These are phyloP conservation scores for Teunomyces panamensis DNA, from an alignment of 805 yeast genomes.

Conservation along the genomic window DNA sequence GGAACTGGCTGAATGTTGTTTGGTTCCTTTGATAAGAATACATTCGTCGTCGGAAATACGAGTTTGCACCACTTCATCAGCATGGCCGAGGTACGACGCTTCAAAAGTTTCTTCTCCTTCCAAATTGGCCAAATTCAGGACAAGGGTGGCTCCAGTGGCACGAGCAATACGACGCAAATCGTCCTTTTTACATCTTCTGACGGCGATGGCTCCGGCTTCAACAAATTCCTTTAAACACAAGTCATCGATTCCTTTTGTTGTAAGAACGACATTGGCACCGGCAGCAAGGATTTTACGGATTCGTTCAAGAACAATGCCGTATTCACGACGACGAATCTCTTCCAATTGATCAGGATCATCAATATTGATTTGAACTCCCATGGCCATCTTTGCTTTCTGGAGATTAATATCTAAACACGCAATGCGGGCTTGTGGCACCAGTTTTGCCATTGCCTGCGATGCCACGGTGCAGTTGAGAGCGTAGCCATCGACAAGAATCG, in stretches of 20 bases:
- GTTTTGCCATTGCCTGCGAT: constrained; percentile 90
- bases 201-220: constrained; percentile 91
- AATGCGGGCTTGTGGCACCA: constrained; percentile 66
- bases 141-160: constrained; percentile 94
- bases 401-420: constrained; percentile 89
- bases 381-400: constrained; percentile 95
- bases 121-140: constrained; percentile 83
- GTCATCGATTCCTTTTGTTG: constrained; percentile 95
- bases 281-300: constrained; percentile 76
- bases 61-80: constrained; percentile 88
- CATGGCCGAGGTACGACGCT: constrained; percentile 76
- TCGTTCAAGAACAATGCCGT: constrained; percentile 80
- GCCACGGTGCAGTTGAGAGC: constrained; percentile 97
- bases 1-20: constrained; percentile 87
- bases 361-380: constrained; percentile 96
- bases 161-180: constrained; percentile 95
- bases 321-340: constrained; percentile 84
- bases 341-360: constrained; percentile 97
- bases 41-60: constrained; percentile 96
- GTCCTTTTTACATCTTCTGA: constrained; percentile 94
- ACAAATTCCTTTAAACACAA: constrained; percentile 87
- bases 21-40: constrained; percentile 84
- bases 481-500: constrained; percentile 85
- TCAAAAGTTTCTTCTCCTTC: constrained; percentile 96
- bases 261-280: constrained; percentile 90